Evolutionary conservation across 2,329 filamentous ascomycete genomes (phyloP).

Genomic region (Lecanoromycetidae sp.): DNA sequence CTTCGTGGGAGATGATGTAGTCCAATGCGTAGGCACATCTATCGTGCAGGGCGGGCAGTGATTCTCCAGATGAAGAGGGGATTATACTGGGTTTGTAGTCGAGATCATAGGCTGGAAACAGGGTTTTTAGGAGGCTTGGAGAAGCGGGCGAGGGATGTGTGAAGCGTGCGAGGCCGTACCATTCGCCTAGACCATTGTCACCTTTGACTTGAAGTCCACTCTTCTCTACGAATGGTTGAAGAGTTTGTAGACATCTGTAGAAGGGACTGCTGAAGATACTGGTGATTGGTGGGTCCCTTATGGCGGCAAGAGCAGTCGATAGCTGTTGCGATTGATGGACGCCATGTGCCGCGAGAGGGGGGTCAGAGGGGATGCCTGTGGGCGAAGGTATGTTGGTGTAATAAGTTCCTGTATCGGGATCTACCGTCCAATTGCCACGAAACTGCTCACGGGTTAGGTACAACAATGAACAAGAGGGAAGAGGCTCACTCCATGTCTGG

Average conservation of each 20-base stretch:
- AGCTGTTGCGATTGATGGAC: slow-evolving; percentile 73
- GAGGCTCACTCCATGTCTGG: slow-evolving; percentile 56
- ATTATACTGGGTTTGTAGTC: slow-evolving; percentile 51
- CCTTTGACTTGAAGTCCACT: slow-evolving; percentile 34
- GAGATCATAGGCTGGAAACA: slow-evolving; percentile 51
- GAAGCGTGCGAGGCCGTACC: slow-evolving; percentile 80
- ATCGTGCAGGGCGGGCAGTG: slow-evolving; percentile 65
- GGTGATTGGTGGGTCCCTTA: slow-evolving; percentile 54
- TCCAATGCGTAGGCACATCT: slow-evolving; percentile 60
- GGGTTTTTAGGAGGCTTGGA: slow-evolving; percentile 46
- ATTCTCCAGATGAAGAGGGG: slow-evolving; percentile 66
- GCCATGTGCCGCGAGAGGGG: slow-evolving; percentile 74
- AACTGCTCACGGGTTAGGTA: slow-evolving; percentile 44
- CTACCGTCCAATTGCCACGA: slow-evolving; percentile 78
- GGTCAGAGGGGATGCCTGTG: slow-evolving; percentile 79
- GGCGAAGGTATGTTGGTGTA: slow-evolving; percentile 61
- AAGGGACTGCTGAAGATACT: slow-evolving; percentile 74
- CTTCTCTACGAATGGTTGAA: slow-evolving; percentile 49
- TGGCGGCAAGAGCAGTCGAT: slow-evolving; percentile 46
- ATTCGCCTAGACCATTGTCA: slow-evolving; percentile 57
- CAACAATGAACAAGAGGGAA: slow-evolving; percentile 4
- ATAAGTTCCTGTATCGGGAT: slow-evolving; percentile 69
- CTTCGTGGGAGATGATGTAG: slow-evolving; percentile 57
- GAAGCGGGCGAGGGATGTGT: slow-evolving; percentile 69
- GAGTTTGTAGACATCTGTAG: slow-evolving; percentile 77